phyloP scores from a whole-genome alignment of 164 flowering plant genomes.

The Vitis amurensis region DNA sequence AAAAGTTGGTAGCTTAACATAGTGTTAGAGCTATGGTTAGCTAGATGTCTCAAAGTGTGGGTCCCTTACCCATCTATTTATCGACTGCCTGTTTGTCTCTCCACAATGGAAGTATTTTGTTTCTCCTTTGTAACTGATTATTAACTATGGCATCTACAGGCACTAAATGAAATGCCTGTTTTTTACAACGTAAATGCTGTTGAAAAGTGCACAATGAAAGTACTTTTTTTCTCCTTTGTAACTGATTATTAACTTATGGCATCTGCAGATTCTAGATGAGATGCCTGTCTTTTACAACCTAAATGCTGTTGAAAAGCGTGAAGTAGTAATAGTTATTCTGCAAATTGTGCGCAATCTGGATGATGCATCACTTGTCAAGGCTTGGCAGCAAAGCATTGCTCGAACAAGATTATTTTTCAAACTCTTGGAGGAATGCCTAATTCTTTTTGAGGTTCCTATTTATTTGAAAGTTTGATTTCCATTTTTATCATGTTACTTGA shows the following conservation, averaged over 20 bases:
- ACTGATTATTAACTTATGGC: not conserved
- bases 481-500: not conserved
- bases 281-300: slow-evolving; percentile 99
- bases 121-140: too few relatives aligned
- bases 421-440: slow-evolving; percentile 86
- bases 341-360: slow-evolving; percentile 93
- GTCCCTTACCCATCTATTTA: too few relatives aligned
- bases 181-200: slow-evolving; percentile 83
- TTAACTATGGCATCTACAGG: too few relatives aligned
- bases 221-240: not conserved
- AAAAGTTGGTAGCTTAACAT: too few relatives aligned
- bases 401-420: slow-evolving; percentile 97
- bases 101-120: too few relatives aligned
- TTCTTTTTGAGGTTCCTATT: slow-evolving; percentile 81
- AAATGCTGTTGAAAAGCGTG: slow-evolving; percentile 88
- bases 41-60: too few relatives aligned
- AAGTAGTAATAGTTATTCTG: slow-evolving; percentile 76
- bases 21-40: too few relatives aligned
- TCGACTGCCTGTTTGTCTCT: too few relatives aligned
- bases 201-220: slow-evolving; percentile 63
- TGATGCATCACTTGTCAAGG: slow-evolving; percentile 90
- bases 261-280: slow-evolving; percentile 92
- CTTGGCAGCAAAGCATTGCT: slow-evolving; percentile 98
- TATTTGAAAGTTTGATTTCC: slow-evolving; percentile 5
- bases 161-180: slow-evolving; percentile 99